phyloP scores from a whole-genome alignment of 352 stramenopile species.

The Stramenopiles sp. region DNA sequence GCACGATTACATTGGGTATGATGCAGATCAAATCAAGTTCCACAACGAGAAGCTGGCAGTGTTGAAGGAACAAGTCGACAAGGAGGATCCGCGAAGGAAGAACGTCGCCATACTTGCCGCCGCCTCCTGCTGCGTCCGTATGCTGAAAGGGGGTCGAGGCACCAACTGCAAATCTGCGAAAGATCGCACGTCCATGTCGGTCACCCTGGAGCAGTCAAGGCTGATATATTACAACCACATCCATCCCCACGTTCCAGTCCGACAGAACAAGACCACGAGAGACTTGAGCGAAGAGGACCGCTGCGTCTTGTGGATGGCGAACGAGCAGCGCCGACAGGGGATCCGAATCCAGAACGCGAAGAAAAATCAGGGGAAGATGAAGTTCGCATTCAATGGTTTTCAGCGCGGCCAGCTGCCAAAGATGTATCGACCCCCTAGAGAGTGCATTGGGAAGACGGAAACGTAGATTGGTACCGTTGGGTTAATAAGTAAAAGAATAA shows the following conservation, averaged over 20 bases:
- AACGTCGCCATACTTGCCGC: not conserved
- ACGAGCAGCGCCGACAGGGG: not conserved
- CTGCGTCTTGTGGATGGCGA: constrained; percentile 10
- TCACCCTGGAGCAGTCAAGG: not conserved
- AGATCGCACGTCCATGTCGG: constrained; percentile 9
- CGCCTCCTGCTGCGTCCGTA: not conserved
- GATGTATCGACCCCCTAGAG: constrained; percentile 9
- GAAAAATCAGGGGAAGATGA: constrained; percentile 12
- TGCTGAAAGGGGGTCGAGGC: constrained; percentile 10
- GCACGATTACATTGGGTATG: not conserved
- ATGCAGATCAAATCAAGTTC: not conserved
- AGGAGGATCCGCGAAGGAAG: not conserved
- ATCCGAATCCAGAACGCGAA: constrained; percentile 11
- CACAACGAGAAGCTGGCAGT: not conserved
- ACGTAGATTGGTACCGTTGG: not conserved
- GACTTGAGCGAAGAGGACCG: not conserved
- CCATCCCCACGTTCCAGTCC: not conserved
- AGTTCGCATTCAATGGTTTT: constrained; percentile 11
- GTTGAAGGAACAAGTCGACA: not conserved
- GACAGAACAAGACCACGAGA: not conserved
- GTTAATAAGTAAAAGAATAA: too few species aligned
- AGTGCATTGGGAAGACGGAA: not conserved
- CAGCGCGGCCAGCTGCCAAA: not conserved
- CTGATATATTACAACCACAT: constrained; percentile 12
- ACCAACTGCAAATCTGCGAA: constrained; percentile 12